Conservation (phyloP, 345 rosid species). For the Eucalyptus polybractea region DNA sequence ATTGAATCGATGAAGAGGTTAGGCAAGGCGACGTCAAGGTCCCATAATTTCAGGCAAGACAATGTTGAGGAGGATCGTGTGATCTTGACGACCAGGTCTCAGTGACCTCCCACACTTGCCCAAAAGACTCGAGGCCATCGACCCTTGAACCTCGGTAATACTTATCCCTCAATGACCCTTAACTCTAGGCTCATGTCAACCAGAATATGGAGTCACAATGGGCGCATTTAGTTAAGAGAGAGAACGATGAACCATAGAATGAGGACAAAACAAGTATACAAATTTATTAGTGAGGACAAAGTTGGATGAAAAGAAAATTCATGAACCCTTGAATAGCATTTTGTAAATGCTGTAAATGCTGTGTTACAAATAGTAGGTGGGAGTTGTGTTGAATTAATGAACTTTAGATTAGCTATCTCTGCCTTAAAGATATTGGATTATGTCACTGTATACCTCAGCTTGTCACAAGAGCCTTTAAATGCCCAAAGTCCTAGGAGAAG, state of each 20-base stretch:
- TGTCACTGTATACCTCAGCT: neutral
- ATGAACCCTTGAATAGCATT: neutral
- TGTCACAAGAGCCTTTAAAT: neutral
- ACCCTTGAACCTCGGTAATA: neutral
- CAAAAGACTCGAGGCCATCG: neutral
- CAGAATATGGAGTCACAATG: neutral
- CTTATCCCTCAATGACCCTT: fast-evolving
- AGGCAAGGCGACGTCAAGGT: no score
- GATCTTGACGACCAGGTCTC: no score
- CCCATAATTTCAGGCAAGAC: no score
- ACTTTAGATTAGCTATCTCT: neutral
- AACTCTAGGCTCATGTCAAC: neutral
- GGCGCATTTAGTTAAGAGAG: neutral
- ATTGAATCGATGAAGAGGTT: no score
- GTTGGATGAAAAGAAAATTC: neutral
- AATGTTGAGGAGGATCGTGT: no score
- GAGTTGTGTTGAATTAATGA: neutral
- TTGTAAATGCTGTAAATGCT: neutral
- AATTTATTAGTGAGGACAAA: neutral
- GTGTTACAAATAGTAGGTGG: neutral
- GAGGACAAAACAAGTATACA: neutral
- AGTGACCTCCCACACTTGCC: no score
- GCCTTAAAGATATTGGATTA: neutral
- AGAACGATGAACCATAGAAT: neutral
- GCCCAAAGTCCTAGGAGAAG: neutral